Base-by-base conservation (phyloP, 441 rosid species). In the Sinapis alba region DNA sequence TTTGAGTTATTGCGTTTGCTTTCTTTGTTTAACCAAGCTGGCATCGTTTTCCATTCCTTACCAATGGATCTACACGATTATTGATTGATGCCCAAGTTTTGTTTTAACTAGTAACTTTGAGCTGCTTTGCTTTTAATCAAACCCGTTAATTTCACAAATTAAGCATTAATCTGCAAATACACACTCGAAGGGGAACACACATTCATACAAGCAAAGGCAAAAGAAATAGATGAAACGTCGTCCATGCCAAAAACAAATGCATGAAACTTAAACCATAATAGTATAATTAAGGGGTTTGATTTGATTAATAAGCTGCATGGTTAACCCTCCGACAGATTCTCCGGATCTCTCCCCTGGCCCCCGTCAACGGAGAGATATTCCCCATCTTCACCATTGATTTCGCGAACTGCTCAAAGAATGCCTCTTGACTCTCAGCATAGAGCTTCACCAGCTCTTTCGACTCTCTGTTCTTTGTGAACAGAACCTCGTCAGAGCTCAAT, bases 321-420 rank as follows among this genome's bases (percentile, higher is more conserved):
- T 87, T 87, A 8, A 90, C 85, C 65, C 69, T 83, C 79, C 78
- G 81, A 41, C 92, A 90, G 13, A 85, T 77, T 5, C 75, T 24
- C 68, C 93, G 78, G 23, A 87, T 84, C 75, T 89, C 86, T 19
- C 92, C 94, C 36, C 24, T 71, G 5, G 8, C 72, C 6, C 94
- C 90, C 0, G 85, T 87, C 69, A 85, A 64, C 0, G 90, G 94
- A 58, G 84, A 74, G 24, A 88, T 84, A 13, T 85, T 85, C 18
- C 93, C 92, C 96, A 88, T 90, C 30, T 78, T 90, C 18, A 86
- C 82, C 89, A 87, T 85, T 0, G 92, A 86, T 65, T 66, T 81
- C 24, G 67, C 88, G 36, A 88, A 90, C 69, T 82, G 79, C 66
- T 81, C 79, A 41, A 90, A 88, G 80, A 90, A 90, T 3, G 84